Evolutionary conservation across 108 stramenopile genomes (phyloP).

Genomic region (Aurantiochytrium sp.): DNA sequence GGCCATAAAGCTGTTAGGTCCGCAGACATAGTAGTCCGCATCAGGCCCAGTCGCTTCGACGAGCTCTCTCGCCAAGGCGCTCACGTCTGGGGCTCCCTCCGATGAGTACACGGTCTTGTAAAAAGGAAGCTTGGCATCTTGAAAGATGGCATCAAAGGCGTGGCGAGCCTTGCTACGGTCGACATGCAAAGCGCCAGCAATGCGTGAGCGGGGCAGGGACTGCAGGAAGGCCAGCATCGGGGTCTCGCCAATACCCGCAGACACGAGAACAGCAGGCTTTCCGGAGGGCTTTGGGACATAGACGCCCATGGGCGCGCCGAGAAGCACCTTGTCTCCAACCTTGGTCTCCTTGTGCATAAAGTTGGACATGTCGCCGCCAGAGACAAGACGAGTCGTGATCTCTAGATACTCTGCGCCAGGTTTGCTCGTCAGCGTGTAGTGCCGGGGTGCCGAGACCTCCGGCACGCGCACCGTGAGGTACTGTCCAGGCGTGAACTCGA

Average conservation of each 20-base stretch:
- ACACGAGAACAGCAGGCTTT: conserved; percentile 14
- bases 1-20: neutral
- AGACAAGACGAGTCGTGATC: neutral
- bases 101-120: neutral
- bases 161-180: neutral
- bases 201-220: neutral
- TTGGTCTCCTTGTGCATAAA: conserved; percentile 14
- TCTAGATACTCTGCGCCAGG: neutral
- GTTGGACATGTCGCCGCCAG: conserved; percentile 15
- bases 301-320: conserved; percentile 11
- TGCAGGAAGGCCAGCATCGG: conserved; percentile 15
- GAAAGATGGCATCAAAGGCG: neutral
- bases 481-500: conserved; percentile 23
- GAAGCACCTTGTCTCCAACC: conserved; percentile 16
- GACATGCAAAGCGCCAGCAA: neutral
- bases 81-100: neutral
- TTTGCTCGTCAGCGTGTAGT: conserved; percentile 5
- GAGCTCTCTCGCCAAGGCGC: neutral
- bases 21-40: neutral
- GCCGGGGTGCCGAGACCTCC: neutral
- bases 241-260: conserved; percentile 26
- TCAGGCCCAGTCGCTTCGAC: neutral
- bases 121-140: neutral
- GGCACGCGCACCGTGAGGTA: neutral
- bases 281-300: neutral